Evolutionary conservation across 305 asterid genomes (phyloP), one percentile per base, ranked within the genome.

Genomic region (Nicotiana rustica): DNA sequence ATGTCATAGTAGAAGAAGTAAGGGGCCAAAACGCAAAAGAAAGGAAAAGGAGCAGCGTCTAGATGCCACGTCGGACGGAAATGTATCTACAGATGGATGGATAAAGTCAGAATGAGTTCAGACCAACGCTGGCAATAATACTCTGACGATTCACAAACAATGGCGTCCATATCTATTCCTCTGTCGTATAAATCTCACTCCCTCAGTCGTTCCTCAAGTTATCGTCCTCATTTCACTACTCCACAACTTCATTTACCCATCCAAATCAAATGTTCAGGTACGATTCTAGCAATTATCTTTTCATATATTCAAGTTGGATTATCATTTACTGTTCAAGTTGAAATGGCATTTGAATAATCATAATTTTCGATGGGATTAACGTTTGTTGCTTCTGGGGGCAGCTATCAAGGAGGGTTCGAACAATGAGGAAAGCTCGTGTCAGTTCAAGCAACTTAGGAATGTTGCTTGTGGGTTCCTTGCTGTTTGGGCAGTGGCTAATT

Each of bases 391-490:
- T 9, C 18, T 81, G 52, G 56, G n/a, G 57, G 70, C 88, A 92
- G 97, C 86, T 85, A 18, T 84, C 75, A 86, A 80, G 70, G 93
- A 85, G 75, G 85, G 49, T 78, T 41, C 81, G 10, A 64, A 83
- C 52, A 29, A 76, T 14, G 85, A 84, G 19, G 91, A 87, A 44
- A 85, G 15, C 77, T 68, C 36, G 70, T 29, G 6, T 55, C 88
- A 83, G 8, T 90, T 90, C 61, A 93, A 92, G 91, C 92, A 92
- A 84, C 85, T 96, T 4, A 91, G 93, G 73, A 91, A 86, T 86
- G 94, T 89, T 38, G 97, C 97, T 81, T 94, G 93, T 88, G 97
- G 99, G 6, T 62, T 93, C 81, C 94, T 96, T 84, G 97, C 97
- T 86, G 97, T 86, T 91, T 96, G 95, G 93, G 96, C 97, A 49